Evolutionary conservation across 2,329 filamentous ascomycete species (phyloP).

Genomic region (Ambrosiella beaveri): DNA sequence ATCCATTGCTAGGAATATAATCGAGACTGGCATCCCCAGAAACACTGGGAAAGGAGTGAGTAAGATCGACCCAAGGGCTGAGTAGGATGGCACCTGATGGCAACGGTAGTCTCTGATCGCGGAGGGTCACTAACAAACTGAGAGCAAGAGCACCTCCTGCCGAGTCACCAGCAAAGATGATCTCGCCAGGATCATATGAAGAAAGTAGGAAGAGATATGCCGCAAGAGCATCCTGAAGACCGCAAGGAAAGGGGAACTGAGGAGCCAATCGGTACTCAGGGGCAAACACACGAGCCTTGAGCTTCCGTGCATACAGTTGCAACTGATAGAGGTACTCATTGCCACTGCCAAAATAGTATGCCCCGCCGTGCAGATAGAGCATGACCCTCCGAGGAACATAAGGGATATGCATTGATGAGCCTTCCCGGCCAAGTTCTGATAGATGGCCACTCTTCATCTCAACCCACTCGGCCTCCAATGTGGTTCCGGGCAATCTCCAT

Average conservation of each 20-base stretch:
- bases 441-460: constrained; percentile 74
- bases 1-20: constrained; percentile 76
- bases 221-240: constrained; percentile 74
- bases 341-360: constrained; percentile 88
- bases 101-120: constrained; percentile 67
- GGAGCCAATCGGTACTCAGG: constrained; percentile 76
- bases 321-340: constrained; percentile 98
- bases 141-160: constrained; percentile 84
- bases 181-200: constrained; percentile 59
- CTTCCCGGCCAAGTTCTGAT: background rate
- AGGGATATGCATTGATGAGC: constrained; percentile 44
- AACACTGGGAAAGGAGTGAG: constrained; percentile 90
- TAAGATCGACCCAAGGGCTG: constrained; percentile 90
- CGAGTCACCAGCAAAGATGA: constrained; percentile 80
- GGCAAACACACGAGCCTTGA: constrained; percentile 78
- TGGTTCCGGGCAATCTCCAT: constrained; percentile 52
- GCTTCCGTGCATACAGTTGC: constrained; percentile 84
- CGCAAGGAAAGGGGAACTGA: constrained; percentile 91
- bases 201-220: constrained; percentile 71
- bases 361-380: constrained; percentile 86
- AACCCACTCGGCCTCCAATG: constrained; percentile 78
- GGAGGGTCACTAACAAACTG: constrained; percentile 58
- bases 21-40: constrained; percentile 54
- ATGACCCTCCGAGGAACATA: constrained; percentile 46
- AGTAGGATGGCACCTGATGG: constrained; percentile 83